phyloP scores from a whole-genome alignment of 345 rosid genomes.

The Brassica rapa region DNA sequence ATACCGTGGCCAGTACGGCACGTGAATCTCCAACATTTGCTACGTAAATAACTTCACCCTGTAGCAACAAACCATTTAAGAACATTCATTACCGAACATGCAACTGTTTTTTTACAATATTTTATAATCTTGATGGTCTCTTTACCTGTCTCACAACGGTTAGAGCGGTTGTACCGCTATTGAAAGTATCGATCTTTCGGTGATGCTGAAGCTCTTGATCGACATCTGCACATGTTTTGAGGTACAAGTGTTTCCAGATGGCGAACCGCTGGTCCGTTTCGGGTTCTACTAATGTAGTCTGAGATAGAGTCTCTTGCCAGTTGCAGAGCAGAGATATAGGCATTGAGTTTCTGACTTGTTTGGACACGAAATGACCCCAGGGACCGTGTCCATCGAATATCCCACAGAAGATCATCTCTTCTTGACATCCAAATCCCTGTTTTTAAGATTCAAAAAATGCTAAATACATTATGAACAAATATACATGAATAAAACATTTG shows the following conservation, averaged over 20 bases:
- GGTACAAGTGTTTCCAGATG: constrained; percentile 79
- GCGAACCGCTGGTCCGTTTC: constrained; percentile 51
- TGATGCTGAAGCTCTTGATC: constrained; percentile 71
- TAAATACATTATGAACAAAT: neutral
- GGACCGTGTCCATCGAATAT: constrained; percentile 95
- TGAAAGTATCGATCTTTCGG: constrained; percentile 69
- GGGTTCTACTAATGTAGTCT: constrained; percentile 44
- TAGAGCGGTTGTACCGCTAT: constrained; percentile 88
- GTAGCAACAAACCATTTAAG: constrained; percentile 24
- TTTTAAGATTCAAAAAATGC: neutral
- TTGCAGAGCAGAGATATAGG: constrained; percentile 64
- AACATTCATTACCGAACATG: neutral
- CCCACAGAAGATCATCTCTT: constrained; percentile 87
- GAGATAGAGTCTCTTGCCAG: constrained; percentile 83
- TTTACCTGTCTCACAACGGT: constrained; percentile 81
- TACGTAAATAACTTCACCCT: constrained; percentile 69
- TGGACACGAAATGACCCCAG: constrained; percentile 94
- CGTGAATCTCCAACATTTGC: constrained; percentile 96
- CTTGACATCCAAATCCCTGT: constrained; percentile 89
- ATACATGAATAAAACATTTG: too few species aligned
- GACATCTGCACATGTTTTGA: constrained; percentile 74
- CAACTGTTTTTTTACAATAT: too few species aligned
- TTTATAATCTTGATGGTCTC: too few species aligned
- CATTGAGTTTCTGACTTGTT: constrained; percentile 76
- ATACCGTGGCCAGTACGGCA: constrained; percentile 78